Base-by-base conservation (phyloP, 441 rosid genomes). In the Macaranga tanarius region DNA sequence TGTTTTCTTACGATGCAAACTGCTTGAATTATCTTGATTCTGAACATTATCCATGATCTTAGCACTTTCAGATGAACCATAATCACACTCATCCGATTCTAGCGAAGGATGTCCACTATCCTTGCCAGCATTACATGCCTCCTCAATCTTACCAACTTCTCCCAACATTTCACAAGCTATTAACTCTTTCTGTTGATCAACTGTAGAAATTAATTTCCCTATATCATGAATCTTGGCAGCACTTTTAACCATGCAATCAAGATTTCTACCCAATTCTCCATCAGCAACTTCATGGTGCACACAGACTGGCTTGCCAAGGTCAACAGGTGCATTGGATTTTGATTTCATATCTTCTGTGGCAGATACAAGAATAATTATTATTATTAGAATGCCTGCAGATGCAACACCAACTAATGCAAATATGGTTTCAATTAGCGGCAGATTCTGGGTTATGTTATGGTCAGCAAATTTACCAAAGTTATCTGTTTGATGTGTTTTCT, bases 1-100 rank as follows among this genome's bases (percentile, higher is more conserved):
- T 66, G 85, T 61, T 89, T 85, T 92, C 64, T 84, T 89, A 19
- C 89, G 90, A 78, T 78, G 91, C 71, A 71, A 60, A 69, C 86
- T 85, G 61, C 81, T 77, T 69, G 84, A 65, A 65, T 78, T 77
- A 79, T 82, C 83, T 69, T 56, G 66, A 75, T 74, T 77, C 62
- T 55, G 67, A 38, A 69, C 73, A 47, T 72, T 70, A 70, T 69
- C 66, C 77, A 77, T 65, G 62, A 69, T 63, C 65, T 87, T 89
- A 28, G 81, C 81, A 80, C 88, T 88, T 80, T 89, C 96, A 62
- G 93, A 84, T 69, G 94, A 86, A 45, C 69, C 79, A 59, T 71
- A 69, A 51, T 81, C 82, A n/a, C 72, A 19, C 50, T 78, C 86
- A 74, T 83, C 84, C 51, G 77, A 70, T 74, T 82, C 85, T 71